phyloP scores from a whole-genome alignment of 208 protist species.

The Leishmania amazonensis region DNA sequence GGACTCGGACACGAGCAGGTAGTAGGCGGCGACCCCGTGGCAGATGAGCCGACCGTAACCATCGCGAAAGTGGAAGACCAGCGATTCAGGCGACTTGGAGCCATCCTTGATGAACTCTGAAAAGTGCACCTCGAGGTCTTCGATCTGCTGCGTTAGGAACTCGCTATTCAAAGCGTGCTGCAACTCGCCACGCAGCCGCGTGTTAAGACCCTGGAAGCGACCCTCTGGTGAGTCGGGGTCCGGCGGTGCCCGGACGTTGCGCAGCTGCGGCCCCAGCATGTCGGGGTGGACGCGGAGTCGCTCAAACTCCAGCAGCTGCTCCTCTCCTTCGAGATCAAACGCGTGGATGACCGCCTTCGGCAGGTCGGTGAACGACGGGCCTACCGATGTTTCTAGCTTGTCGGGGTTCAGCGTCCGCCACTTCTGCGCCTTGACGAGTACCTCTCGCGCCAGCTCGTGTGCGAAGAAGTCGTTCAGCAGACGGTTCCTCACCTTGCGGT shows the following conservation, averaged over 20 bases:
- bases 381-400: conserved; percentile 21
- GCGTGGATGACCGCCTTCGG: conserved; percentile 55
- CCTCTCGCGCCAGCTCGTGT: conserved; percentile 47
- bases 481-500: conserved; percentile 79
- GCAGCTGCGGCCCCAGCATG: conserved; percentile 21
- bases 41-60: conserved; percentile 87
- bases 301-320: conserved; percentile 43
- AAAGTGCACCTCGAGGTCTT: conserved; percentile 80
- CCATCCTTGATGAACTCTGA: conserved; percentile 45
- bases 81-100: conserved; percentile 39
- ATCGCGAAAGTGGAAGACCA: conserved; percentile 81
- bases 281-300: conserved; percentile 20
- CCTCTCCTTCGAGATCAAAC: conserved; percentile 73
- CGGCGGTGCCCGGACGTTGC: conserved; percentile 24
- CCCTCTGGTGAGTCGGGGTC: conserved; percentile 68
- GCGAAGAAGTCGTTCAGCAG: conserved; percentile 86
- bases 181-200: conserved; percentile 74
- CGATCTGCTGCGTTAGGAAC: conserved; percentile 78
- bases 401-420: conserved; percentile 35
- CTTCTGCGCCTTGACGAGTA: conserved; percentile 53
- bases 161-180: conserved; percentile 84
- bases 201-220: conserved; percentile 74
- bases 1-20: conserved; percentile 73
- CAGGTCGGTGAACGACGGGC: conserved; percentile 61
- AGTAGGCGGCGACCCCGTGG: conserved; percentile 86